Evolutionary conservation across 306 rosid species (phyloP), one percentile per base, ranked within the genome.

Genomic region (Sophora flavescens): DNA sequence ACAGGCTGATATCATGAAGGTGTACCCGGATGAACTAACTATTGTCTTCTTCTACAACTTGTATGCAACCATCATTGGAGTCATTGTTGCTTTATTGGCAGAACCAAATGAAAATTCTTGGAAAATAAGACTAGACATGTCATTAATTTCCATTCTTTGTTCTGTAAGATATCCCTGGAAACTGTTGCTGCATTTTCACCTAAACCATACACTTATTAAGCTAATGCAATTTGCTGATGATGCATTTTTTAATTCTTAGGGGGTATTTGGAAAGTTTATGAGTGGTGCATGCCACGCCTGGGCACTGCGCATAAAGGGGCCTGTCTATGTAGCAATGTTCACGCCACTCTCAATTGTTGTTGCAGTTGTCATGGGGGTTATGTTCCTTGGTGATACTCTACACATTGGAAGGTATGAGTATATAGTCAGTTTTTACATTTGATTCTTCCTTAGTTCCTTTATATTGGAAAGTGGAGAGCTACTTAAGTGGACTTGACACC

Each of bases 1-100:
- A 15, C 89, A 93, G 98, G 86, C 88, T 30, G 89, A 86, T 78
- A 91, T 93, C 45, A 88, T 93, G 98, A 90, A 85, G 87, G 97
- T 80, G 80, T 89, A 87, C 72, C 96, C 91, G 8, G 88, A 88
- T 72, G 97, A 90, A 75, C 57, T 91, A 59, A 89, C 93, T 2
- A 91, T 89, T 77, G 82, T 91, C 70, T 91, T 90, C 90, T 86
- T 88, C 84, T 90, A 90, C 85, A 91, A 90, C 74, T 2, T 93
- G 32, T 78, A 3, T 11, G 97, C 91, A 70, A 83, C 90, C 86
- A 11, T 85, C 17, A 61, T 88, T 50, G 84, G 93, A 53, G 87
- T 85, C 1, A 1, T 63, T 32, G 90, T 90, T 32, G 93, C 87
- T 35, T 58, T 86, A 66, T 17, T 91, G 22, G 62, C 79, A 45